These are phyloP conservation scores for Aspergillus ruber DNA, from an alignment of 2,329 filamentous ascomycete genomes.

Conservation along the genomic window DNA sequence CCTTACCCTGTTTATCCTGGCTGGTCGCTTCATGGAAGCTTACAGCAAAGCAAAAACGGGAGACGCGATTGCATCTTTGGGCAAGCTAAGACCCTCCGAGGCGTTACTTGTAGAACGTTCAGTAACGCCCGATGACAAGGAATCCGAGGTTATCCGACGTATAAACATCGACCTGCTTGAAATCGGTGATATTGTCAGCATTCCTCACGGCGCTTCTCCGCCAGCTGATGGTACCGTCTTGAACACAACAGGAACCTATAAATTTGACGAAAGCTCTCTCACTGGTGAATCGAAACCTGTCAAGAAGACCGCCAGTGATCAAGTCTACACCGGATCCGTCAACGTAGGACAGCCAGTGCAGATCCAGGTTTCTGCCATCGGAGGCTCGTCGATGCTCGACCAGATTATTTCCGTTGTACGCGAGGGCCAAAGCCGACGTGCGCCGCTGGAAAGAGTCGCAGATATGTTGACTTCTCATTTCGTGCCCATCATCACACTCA, in stretches of 20 bases:
- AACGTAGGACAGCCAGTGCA: conserved; percentile 42
- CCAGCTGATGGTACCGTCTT: conserved; percentile 69
- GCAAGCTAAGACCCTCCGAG: conserved; percentile 69
- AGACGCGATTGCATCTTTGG: conserved; percentile 73
- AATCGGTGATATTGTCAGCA: conserved; percentile 64
- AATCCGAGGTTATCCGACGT: conserved; percentile 26
- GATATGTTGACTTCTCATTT: conserved; percentile 45
- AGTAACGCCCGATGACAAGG: conserved; percentile 1
- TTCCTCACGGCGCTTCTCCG: conserved; percentile 74
- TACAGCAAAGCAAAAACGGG: conserved; percentile 90
- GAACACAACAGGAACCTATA: conserved; percentile 48
- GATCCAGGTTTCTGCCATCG: conserved; percentile 39
- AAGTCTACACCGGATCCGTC: conserved; percentile 42
- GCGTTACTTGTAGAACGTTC: conserved; percentile 56
- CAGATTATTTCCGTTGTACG: conserved; percentile 45
- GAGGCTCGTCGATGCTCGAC: conserved; percentile 45
- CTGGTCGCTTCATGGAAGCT: conserved; percentile 57
- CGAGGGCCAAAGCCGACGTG: conserved; percentile 44
- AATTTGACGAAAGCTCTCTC: conserved; percentile 84
- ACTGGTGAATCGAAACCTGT: conserved; percentile 53
- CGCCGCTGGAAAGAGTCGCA: conserved; percentile 43
- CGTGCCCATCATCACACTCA: conserved; percentile 43
- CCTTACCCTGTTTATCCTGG: conserved; percentile 77
- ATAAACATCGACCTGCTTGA: conserved; percentile 65
- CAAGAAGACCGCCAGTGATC: conserved; percentile 35